Base-by-base conservation (phyloP, 257 asterid genomes). In the Solanum pennellii region DNA sequence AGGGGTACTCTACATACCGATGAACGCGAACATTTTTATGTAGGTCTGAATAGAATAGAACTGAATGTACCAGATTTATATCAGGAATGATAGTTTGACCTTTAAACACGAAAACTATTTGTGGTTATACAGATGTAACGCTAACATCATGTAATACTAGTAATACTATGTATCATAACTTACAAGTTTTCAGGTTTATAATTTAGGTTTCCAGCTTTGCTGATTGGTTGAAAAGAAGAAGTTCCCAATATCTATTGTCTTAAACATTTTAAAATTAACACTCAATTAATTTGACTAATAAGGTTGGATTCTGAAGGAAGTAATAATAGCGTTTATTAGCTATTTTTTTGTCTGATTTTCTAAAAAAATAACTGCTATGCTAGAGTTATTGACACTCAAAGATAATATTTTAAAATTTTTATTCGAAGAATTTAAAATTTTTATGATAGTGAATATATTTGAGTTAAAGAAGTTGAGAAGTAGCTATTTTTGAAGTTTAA, bases 351-450 rank as follows among this genome's bases (percentile, higher is more conserved):
- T 2, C 23, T 9, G 1, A 11, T 13, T 1, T 68, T 13, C 5
- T 27, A 27, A 1, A 7, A 68, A 68, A 68, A 12, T 68, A 68
- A 6, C 0, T 1, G 4, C 18, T 13, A 29, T 3, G 3, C 0
- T 29, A 4, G 7, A 69, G 37, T 69, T 69, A 0, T 66, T 27
- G 74, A 68, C 0, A 27, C 5, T 27, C 4, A 0, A 69, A 1
- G 23, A 69, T 8, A 68, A 68, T 27, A 68, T 68, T 15, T 0
- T 25, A 2, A 65, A 65, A n/a, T 9, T 23, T 23, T 23, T 62
- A n/a, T 0, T 5, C 0, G 71, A 2, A 56, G 5, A 20, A n/a
- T 62, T 62, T 23, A 62, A 23, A 5, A 0, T 0, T 2, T 6
- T 16, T 16, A 16, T 52, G 62, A 52, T 16, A 1, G 2, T 52